Evolutionary conservation across 495 filamentous ascomycete species (phyloP).

Genomic region (Xylaria telfairii): DNA sequence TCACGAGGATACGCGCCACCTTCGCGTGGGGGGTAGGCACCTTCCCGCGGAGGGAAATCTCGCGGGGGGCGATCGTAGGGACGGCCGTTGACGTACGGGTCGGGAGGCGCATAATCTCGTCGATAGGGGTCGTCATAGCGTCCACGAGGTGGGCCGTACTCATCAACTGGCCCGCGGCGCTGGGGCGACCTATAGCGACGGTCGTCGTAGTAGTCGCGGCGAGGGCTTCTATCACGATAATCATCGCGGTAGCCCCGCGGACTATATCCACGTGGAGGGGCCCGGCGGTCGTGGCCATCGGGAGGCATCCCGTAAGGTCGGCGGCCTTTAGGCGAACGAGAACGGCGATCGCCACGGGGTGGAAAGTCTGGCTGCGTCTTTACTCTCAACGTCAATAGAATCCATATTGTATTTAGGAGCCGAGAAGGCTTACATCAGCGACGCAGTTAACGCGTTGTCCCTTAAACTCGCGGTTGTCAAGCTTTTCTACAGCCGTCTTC

Average conservation of each 20-base stretch:
- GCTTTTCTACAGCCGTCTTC: slow-evolving; percentile 88
- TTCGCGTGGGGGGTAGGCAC: slow-evolving; percentile 54
- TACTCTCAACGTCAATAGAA: slow-evolving; percentile 30
- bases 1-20: slow-evolving; percentile 49
- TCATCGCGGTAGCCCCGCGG: slow-evolving; percentile 68
- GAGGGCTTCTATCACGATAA: slow-evolving; percentile 84
- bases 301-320: slow-evolving; percentile 68
- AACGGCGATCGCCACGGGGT: slow-evolving; percentile 73
- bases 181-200: slow-evolving; percentile 80
- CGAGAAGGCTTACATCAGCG: slow-evolving; percentile 71
- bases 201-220: slow-evolving; percentile 85
- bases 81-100: slow-evolving; percentile 70
- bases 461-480: slow-evolving; percentile 92
- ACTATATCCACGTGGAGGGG: slow-evolving; percentile 80
- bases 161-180: slow-evolving; percentile 73
- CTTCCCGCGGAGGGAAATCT: slow-evolving; percentile 60
- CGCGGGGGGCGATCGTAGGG: slow-evolving; percentile 64
- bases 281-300: slow-evolving; percentile 79
- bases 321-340: slow-evolving; percentile 64
- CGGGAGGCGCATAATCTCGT: slow-evolving; percentile 64
- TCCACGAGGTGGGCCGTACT: slow-evolving; percentile 70
- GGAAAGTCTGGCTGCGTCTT: slow-evolving; percentile 69
- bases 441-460: slow-evolving; percentile 80
- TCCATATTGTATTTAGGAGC: slow-evolving; percentile 11
- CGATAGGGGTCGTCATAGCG: slow-evolving; percentile 70